phyloP scores from a whole-genome alignment of 2,329 filamentous ascomycete species.

The Botrytis sinoallii region DNA sequence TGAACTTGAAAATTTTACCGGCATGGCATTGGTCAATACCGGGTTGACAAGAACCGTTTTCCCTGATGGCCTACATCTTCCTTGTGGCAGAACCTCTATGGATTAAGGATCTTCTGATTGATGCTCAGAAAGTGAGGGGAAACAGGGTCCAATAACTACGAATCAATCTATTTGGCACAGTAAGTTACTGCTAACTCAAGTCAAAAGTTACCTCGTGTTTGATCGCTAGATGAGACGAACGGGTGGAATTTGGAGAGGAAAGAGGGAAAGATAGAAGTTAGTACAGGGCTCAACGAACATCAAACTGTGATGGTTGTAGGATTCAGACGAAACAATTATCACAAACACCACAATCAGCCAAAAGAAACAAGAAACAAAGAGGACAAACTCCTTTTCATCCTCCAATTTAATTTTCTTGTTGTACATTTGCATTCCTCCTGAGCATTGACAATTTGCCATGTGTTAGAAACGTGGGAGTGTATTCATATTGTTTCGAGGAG shows the following conservation, averaged over 20 bases:
- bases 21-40: conserved; percentile 6
- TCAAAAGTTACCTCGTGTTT: neutral
- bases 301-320: neutral
- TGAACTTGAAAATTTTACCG: neutral
- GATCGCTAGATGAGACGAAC: conserved; percentile 13
- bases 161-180: neutral
- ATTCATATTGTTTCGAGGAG: conserved; percentile 1
- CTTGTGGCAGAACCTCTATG: neutral
- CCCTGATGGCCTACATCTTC: neutral
- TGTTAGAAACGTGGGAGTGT: neutral
- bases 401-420: neutral
- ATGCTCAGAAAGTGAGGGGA: neutral
- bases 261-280: neutral
- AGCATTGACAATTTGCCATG: conserved; percentile 6
- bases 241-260: neutral
- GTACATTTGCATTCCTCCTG: neutral
- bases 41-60: neutral
- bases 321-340: conserved; percentile 9
- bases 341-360: neutral
- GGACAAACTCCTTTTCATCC: neutral
- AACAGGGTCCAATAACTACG: neutral
- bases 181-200: neutral
- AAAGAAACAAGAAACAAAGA: conserved; percentile 11
- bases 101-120: neutral
- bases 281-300: neutral